phyloP scores from a whole-genome alignment of 306 rosid species.

The Cicer chorassanicum region DNA sequence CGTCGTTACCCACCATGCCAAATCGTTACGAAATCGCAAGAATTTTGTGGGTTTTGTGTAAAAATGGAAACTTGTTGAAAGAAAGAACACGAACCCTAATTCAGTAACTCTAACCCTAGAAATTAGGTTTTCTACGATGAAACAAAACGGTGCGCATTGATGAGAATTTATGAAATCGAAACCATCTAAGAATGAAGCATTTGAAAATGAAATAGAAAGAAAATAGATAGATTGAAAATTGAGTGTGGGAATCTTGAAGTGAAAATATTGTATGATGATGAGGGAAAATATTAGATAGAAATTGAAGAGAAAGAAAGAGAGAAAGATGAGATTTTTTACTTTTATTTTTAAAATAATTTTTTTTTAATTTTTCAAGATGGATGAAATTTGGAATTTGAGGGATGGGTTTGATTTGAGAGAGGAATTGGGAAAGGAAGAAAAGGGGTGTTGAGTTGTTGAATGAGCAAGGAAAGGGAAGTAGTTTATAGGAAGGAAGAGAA shows the following conservation, averaged over 20 bases:
- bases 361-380: background rate
- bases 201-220: background rate
- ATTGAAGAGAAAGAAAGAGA: background rate
- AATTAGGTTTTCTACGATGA: slow-evolving; percentile 32
- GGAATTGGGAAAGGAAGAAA: slow-evolving; percentile 7
- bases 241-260: slow-evolving; percentile 40
- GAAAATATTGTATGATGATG: background rate
- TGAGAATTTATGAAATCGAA: slow-evolving; percentile 33
- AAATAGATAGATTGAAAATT: background rate
- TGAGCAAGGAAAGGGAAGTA: slow-evolving; percentile 35
- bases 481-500: slow-evolving; percentile 40
- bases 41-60: background rate
- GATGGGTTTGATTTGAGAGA: background rate
- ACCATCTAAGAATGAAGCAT: background rate
- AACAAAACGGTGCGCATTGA: slow-evolving; percentile 43
- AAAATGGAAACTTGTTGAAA: background rate
- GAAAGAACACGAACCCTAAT: slow-evolving; percentile 21
- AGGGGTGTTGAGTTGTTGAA: slow-evolving; percentile 34
- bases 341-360: background rate
- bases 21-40: background rate
- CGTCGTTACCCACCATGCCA: slow-evolving; percentile 92
- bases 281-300: background rate
- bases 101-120: slow-evolving; percentile 20
- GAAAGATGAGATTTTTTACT: slow-evolving; percentile 16
- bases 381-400: background rate